Evolutionary conservation across 2,329 filamentous ascomycete genomes (phyloP).

Genomic region (Rhynchosporium secalis): DNA sequence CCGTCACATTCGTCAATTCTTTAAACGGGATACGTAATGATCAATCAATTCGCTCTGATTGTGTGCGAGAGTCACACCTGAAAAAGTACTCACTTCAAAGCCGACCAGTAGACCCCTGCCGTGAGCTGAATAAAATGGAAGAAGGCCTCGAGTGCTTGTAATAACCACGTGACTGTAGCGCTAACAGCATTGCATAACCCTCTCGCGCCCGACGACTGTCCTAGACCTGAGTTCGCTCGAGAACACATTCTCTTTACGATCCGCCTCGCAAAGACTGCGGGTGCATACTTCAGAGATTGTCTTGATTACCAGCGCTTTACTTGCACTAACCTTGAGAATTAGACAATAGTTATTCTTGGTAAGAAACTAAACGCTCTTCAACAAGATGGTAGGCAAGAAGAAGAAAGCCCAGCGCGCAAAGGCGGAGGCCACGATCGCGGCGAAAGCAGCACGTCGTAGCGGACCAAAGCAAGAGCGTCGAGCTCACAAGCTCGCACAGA

Average conservation of each 20-base stretch:
- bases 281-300: conserved; percentile 19
- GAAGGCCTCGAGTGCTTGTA: no score
- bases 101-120: no score
- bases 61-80: no score
- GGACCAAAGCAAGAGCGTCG: conserved; percentile 31
- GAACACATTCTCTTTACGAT: conserved; percentile 7
- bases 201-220: neutral
- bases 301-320: conserved; percentile 25
- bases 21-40: no score
- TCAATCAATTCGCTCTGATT: no score
- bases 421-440: conserved; percentile 11
- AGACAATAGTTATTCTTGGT: conserved; percentile 10
- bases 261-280: conserved; percentile 26
- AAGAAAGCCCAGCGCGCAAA: conserved; percentile 24
- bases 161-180: neutral
- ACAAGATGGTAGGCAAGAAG: conserved; percentile 25
- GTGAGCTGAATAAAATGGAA: no score
- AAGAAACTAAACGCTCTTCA: conserved; percentile 9
- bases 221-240: neutral
- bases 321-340: conserved; percentile 30
- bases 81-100: no score
- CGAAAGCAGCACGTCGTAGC: conserved; percentile 11
- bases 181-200: neutral
- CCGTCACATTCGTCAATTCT: no score
- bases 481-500: conserved; percentile 32